Evolutionary conservation across 2,329 filamentous ascomycete genomes (phyloP).

Genomic region (Orbilia oligospora): DNA sequence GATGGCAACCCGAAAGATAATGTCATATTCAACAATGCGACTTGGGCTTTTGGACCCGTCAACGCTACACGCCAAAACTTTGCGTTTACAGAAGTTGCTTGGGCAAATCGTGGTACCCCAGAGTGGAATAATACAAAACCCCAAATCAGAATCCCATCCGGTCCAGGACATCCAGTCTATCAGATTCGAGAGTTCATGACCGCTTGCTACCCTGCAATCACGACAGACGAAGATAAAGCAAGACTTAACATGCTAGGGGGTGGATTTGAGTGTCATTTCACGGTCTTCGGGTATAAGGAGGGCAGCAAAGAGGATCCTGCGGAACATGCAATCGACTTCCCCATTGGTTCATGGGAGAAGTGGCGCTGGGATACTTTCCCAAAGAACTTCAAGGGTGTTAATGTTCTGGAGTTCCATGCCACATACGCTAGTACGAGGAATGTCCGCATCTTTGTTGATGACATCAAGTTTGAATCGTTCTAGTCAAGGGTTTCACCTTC

Average conservation of each 20-base stretch:
- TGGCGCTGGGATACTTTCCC: conserved; percentile 35
- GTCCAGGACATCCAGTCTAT: conserved; percentile 1
- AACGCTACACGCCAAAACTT: conserved; percentile 23
- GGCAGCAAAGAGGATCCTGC: conserved; percentile 25
- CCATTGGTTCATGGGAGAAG: neutral
- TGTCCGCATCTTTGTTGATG: conserved; percentile 38
- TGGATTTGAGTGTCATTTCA: conserved; percentile 45
- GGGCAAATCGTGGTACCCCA: conserved; percentile 15
- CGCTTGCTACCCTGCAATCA: conserved; percentile 22
- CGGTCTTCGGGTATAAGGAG: conserved; percentile 37
- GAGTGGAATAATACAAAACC: conserved; percentile 12
- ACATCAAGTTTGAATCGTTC: conserved; percentile 30
- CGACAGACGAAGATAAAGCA: conserved; percentile 1
- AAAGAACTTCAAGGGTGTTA: conserved; percentile 37
- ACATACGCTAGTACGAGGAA: conserved; percentile 46
- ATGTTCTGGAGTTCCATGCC: conserved; percentile 43
- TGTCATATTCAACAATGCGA: conserved; percentile 22
- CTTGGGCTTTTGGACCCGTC: conserved; percentile 32
- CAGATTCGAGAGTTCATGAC: conserved; percentile 20
- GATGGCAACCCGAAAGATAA: conserved; percentile 24
- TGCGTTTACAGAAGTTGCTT: conserved; percentile 39
- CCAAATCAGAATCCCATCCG: conserved; percentile 19
- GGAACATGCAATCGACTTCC: conserved; percentile 37
- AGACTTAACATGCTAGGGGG: conserved; percentile 9
- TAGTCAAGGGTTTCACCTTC: neutral